phyloP scores from a whole-genome alignment of 2,329 filamentous ascomycete species.

The Thelonectria discophora region DNA sequence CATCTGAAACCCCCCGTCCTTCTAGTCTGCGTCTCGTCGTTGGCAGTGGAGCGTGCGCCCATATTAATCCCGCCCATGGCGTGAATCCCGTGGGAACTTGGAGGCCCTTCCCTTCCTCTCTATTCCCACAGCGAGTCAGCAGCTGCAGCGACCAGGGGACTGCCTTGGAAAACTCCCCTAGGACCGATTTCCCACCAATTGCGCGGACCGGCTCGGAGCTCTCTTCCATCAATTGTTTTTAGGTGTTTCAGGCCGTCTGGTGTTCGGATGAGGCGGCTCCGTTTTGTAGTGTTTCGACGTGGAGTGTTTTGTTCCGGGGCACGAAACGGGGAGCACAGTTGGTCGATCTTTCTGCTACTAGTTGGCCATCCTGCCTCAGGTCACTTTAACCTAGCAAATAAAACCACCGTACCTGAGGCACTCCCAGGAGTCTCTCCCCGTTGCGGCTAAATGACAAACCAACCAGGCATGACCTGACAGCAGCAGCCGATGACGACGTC shows the following conservation, averaged over 20 bases:
- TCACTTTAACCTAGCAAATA: too few species aligned
- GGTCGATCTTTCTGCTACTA: neutral
- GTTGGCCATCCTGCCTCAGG: too few species aligned
- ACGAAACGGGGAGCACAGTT: neutral
- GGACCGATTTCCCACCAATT: conserved; percentile 23
- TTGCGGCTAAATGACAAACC: too few species aligned
- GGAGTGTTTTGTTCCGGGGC: conserved; percentile 7
- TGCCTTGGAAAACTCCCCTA: too few species aligned
- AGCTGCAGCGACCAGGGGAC: too few species aligned
- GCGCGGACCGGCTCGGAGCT: neutral
- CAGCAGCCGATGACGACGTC: too few species aligned
- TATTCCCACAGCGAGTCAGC: neutral
- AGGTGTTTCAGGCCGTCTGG: conserved; percentile 10
- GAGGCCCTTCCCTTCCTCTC: neutral
- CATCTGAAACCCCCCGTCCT: conserved; percentile 11
- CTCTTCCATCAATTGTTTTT: neutral
- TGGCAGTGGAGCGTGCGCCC: neutral
- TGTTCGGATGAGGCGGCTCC: conserved; percentile 17
- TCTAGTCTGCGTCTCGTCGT: neutral
- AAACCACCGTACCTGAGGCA: too few species aligned
- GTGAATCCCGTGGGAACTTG: neutral
- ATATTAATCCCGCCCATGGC: neutral
- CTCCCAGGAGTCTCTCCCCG: too few species aligned
- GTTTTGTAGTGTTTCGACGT: neutral
- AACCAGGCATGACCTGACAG: too few species aligned